These are phyloP conservation scores for Fusarium compactum DNA, from an alignment of 2,329 filamentous ascomycete genomes.

Conservation along the genomic window DNA sequence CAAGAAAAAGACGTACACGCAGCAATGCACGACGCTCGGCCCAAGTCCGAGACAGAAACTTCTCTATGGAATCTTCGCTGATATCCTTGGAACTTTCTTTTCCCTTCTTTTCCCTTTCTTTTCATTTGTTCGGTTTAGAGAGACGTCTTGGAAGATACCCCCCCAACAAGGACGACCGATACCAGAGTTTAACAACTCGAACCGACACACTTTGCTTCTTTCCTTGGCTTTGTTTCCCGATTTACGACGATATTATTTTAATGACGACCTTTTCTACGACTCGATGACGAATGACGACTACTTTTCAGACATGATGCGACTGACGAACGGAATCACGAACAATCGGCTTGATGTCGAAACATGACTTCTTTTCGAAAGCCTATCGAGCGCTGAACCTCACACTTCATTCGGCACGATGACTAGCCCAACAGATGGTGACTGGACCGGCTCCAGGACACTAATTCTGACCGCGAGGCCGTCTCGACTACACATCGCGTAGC, in stretches of 20 bases:
- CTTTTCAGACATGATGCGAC: conserved; percentile 50
- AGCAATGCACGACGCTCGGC: conserved; percentile 72
- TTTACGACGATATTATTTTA: conserved; percentile 56
- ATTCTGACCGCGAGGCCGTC: conserved; percentile 47
- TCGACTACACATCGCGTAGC: conserved; percentile 52
- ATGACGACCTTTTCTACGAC: conserved; percentile 59
- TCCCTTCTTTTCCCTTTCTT: conserved; percentile 33
- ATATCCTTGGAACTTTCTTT: conserved; percentile 46
- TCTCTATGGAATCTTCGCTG: conserved; percentile 57
- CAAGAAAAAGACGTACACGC: conserved; percentile 70
- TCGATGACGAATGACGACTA: conserved; percentile 54
- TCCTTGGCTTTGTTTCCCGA: conserved; percentile 55
- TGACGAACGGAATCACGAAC: conserved; percentile 48
- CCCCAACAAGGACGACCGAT: conserved; percentile 25
- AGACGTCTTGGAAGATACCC: conserved; percentile 47
- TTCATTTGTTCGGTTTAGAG: conserved; percentile 46
- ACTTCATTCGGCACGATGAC: conserved; percentile 50
- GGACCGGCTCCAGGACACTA: conserved; percentile 48
- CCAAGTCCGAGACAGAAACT: conserved; percentile 61
- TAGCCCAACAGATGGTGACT: conserved; percentile 31
- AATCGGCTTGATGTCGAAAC: conserved; percentile 52
- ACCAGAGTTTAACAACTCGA: conserved; percentile 22
- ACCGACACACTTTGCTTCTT: conserved; percentile 55
- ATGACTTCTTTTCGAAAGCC: conserved; percentile 47
- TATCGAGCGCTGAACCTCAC: conserved; percentile 44